Conservation (phyloP, 495 filamentous ascomycete species). For the Penicillium steckii region DNA sequence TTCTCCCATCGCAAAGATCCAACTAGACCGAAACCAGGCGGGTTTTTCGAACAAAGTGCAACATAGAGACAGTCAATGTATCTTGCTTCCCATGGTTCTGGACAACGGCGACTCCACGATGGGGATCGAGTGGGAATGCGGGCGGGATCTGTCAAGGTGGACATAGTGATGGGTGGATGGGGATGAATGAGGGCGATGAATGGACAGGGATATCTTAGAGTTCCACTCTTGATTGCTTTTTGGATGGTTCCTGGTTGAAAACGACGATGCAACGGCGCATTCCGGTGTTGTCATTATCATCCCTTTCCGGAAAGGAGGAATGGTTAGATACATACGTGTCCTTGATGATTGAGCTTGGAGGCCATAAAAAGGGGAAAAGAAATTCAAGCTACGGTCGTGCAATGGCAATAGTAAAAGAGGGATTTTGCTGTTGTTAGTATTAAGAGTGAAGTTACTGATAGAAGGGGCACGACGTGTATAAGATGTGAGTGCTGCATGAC, state of each 20-base stretch:
- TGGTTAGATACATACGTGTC: no score
- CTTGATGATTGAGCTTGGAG: no score
- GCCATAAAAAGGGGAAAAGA: no score
- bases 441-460: no score
- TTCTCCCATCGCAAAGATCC: not conserved
- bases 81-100: slow-evolving; percentile 16
- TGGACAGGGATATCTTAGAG: not conserved
- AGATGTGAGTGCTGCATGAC: no score
- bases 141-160: slow-evolving; percentile 19
- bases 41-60: slow-evolving; percentile 3
- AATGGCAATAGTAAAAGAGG: no score
- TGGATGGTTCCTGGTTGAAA: slow-evolving; percentile 12
- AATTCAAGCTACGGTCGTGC: no score
- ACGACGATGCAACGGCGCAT: slow-evolving; percentile 21
- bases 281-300: slow-evolving; percentile 13
- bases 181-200: not conserved
- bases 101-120: slow-evolving; percentile 8
- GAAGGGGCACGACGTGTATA: no score
- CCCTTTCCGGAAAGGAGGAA: slow-evolving; percentile 19
- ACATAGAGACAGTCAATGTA: slow-evolving; percentile 3
- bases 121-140: slow-evolving; percentile 14
- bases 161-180: slow-evolving; percentile 1
- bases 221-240: not conserved
- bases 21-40: not conserved
- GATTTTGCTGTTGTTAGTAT: no score